phyloP scores from a whole-genome alignment of 805 yeast genomes.

The Spencermartinsiella europaea region DNA sequence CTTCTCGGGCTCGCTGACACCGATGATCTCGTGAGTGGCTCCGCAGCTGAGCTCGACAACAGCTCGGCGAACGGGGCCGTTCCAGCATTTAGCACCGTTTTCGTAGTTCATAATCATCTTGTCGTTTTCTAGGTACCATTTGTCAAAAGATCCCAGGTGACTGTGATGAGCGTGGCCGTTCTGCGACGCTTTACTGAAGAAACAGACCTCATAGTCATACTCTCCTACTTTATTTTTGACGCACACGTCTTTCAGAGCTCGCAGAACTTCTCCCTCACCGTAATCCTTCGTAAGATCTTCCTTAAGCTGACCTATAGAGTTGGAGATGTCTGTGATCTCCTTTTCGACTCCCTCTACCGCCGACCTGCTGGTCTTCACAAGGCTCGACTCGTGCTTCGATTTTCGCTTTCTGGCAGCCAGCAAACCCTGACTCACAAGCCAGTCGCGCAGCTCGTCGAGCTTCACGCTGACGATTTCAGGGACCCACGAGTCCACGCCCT shows the following conservation, averaged over 20 bases:
- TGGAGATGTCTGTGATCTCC: constrained; percentile 18
- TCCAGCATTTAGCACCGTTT: constrained; percentile 84
- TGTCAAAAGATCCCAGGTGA: constrained; percentile 44
- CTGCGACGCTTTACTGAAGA: constrained; percentile 54
- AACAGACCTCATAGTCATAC: constrained; percentile 61
- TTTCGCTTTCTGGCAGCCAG: constrained; percentile 7
- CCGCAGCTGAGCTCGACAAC: constrained; percentile 66
- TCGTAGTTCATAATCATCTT: constrained; percentile 40
- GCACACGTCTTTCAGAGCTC: constrained; percentile 51
- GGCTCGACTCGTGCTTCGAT: constrained; percentile 11
- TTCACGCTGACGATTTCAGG: not conserved
- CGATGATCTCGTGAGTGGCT: constrained; percentile 43
- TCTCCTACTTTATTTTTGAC: constrained; percentile 54
- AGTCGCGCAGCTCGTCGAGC: constrained; percentile 4
- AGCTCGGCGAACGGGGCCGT: constrained; percentile 82
- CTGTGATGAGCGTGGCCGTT: constrained; percentile 43
- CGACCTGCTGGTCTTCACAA: constrained; percentile 15
- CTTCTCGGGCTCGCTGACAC: constrained; percentile 82
- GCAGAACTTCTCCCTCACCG: constrained; percentile 62
- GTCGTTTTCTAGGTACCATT: constrained; percentile 12
- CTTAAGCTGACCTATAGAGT: constrained; percentile 15
- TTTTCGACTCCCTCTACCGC: constrained; percentile 16
- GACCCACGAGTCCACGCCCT: constrained; percentile 2
- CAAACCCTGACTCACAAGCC: constrained; percentile 18
- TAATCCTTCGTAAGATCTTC: constrained; percentile 26